Evolutionary conservation across 2,329 filamentous ascomycete genomes (phyloP), one percentile per base, ranked within the genome.

Genomic region (Incumbomyces delicatus): DNA sequence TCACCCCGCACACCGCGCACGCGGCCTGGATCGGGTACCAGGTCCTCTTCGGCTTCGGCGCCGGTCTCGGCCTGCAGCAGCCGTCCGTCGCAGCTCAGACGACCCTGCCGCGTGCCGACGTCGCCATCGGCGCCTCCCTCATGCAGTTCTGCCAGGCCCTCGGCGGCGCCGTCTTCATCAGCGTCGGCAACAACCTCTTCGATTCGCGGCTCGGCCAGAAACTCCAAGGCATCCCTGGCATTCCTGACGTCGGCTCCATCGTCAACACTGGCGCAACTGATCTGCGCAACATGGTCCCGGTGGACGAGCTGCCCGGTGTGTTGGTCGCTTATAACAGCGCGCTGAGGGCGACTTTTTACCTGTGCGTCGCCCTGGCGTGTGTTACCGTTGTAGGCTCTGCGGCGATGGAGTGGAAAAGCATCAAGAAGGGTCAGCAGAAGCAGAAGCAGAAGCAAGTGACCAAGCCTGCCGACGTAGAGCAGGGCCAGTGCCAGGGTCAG

Each of bases 271-370:
- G 55, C 30, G 51, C 54, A 11, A 54, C 54, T 3, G 52, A 51
- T 39, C 67, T 89, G 17, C 72, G 74, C 49, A 59, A 66, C 0
- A 60, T 67, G 1, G 75, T 86, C 20, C 66, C 73, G 0, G 53
- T 63, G 0, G 55, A 76, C 49, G 75, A 70, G 48, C 60, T 81
- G 3, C 57, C 61, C 1, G 64, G 67, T 1, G 80, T 88, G 7
- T 66, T 80, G 1, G 52, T 66, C 0, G 81, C 80, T 0, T 87
- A 87, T 64, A 85, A 85, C 58, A 60, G 67, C 18, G 70, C 80
- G 0, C 61, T 87, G 32, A 71, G 71, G 1, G 64, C 72, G 48
- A 73, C 74, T 1, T 86, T 83, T 58, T 74, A 77, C 50, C 75
- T 85, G 7, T 73, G 71, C 1, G 65, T 81, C 6, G 72, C 75